Conservation (phyloP, 1,284 basidiomycete species). For the Irpex sp. region DNA sequence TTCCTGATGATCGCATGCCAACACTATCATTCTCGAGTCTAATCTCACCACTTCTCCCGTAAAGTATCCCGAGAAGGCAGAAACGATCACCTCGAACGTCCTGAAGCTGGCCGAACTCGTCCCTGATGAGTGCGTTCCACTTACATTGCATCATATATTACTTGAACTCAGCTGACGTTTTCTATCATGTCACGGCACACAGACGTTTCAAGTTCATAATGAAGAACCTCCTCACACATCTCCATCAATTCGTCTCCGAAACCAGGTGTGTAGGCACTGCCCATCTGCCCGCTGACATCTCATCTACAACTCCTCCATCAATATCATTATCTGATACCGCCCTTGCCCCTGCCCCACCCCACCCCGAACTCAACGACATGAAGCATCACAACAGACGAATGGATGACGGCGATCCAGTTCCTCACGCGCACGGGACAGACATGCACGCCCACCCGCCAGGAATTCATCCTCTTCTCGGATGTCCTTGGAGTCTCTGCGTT, state of each 20-base stretch:
- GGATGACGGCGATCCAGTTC: constrained; percentile 78
- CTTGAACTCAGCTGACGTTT: no score
- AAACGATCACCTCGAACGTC: constrained; percentile 55
- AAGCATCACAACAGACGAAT: constrained; percentile 78
- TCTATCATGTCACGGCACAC: not conserved
- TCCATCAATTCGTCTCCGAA: constrained; percentile 61
- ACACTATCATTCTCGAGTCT: not conserved
- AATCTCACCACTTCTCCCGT: not conserved
- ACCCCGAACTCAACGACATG: not conserved
- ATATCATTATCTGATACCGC: not conserved
- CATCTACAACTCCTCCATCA: not conserved
- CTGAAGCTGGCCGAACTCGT: constrained; percentile 43
- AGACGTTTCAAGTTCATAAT: constrained; percentile 27
- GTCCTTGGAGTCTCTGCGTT: constrained; percentile 74
- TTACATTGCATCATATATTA: no score
- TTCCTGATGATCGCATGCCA: not conserved
- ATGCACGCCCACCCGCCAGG: constrained; percentile 72
- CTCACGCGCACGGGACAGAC: constrained; percentile 72
- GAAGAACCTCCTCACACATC: constrained; percentile 51
- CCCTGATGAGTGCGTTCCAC: constrained; percentile 35
- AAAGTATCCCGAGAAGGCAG: constrained; percentile 47
- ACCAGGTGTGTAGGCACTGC: constrained; percentile 37
- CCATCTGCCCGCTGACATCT: constrained; percentile 8
- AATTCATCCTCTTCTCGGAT: constrained; percentile 83
- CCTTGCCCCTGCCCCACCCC: not conserved